Base-by-base conservation (phyloP, 164 flowering plant genomes). In the Macadamia tetraphylla region DNA sequence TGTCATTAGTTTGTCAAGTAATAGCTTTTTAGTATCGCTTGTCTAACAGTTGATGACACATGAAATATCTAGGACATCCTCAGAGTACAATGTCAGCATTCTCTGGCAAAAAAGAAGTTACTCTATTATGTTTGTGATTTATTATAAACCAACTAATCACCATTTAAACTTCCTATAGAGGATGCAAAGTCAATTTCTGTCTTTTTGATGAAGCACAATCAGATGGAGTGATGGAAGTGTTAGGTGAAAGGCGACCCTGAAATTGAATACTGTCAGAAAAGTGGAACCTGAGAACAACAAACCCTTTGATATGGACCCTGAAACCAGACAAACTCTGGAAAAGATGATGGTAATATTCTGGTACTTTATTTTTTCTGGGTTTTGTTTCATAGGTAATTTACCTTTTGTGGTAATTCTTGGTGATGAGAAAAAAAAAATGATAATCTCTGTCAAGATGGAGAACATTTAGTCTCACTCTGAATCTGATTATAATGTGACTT, bases 221-320 rank as follows among this genome's bases (percentile, higher is more conserved):
- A 88, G 63, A 90, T 90, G 97, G 96, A 92, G 66, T 94, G 98
- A 97, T 94, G 98, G 98, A 92, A 86, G 75, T 82, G 62, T 69
- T 30, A 88, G 77, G 84, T 90, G 48, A 94, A 94, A 73, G 96
- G 98, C 64, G 97, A 83, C 9, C 97, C 99, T 60, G 97, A 88
- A 79, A 72, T 94, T 43, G 96, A 94, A 23, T 23, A 23, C 23
- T 62, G 90, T 97, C 6, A 94, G 88, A 74, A 94, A 94, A 73
- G 95, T 88, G 44, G 97, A 94, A 77, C 99, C 97, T 53, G 99
- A 89, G 73, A 81, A 44, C 70, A 92, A 97, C 87, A 89, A 87
- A 76, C 79, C 92, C 9, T 73, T 89, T 62, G 97, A 94, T 73
- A 76, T 90, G 70, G 97, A 90, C 73, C 84, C 94, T 52, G 99